phyloP scores from a whole-genome alignment of 805 yeast species.

The Starmerella gropengiesseri region DNA sequence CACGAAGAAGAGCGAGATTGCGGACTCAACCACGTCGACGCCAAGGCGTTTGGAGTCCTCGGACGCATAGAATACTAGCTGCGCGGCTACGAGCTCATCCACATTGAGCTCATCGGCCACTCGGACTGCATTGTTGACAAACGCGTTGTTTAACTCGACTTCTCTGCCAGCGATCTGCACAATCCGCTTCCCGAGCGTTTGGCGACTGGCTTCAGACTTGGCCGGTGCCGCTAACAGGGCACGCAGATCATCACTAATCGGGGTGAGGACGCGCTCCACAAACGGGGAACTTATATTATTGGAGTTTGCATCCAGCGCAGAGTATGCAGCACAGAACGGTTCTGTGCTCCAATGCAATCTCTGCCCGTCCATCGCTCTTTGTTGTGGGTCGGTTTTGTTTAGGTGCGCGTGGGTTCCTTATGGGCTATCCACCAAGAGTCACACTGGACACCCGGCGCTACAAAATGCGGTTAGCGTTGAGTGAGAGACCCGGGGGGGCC shows the following conservation, averaged over 20 bases:
- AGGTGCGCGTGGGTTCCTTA: no score
- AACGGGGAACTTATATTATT: not conserved
- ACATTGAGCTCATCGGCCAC: conserved; percentile 57
- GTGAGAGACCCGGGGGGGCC: no score
- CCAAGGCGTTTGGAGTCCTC: conserved; percentile 32
- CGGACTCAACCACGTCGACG: conserved; percentile 33
- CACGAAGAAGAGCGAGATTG: conserved; percentile 54
- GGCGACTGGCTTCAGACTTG: conserved; percentile 30
- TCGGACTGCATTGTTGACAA: conserved; percentile 46
- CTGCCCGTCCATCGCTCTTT: not conserved
- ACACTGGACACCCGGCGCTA: no score
- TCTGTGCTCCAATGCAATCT: conserved; percentile 29
- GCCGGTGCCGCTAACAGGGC: conserved; percentile 31
- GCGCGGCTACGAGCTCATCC: conserved; percentile 69
- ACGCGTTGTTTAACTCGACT: conserved; percentile 53
- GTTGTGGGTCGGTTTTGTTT: no score
- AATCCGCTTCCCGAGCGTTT: conserved; percentile 31
- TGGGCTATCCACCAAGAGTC: no score
- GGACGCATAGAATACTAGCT: conserved; percentile 45
- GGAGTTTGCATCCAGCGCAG: conserved; percentile 18
- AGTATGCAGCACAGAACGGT: conserved; percentile 26
- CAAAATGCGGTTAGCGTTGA: no score
- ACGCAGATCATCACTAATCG: conserved; percentile 29
- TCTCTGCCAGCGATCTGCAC: conserved; percentile 43
- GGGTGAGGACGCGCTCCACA: conserved; percentile 14